Conservation (phyloP, 1,139 yeast species). For the Geotrichum aggregatum region DNA sequence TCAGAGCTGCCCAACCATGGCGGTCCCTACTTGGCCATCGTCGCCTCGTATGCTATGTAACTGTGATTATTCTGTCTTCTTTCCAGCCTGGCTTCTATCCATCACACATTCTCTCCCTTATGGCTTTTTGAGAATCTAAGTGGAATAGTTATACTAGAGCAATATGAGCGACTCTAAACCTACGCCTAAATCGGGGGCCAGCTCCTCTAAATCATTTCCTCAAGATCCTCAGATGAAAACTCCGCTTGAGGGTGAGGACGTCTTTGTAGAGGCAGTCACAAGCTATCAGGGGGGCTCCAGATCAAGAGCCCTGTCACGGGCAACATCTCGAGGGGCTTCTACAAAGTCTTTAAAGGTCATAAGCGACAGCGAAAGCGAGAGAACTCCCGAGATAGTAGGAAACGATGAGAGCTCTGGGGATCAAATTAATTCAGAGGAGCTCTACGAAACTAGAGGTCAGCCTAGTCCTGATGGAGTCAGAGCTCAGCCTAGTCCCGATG, state of each 20-base stretch:
- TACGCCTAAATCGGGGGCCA: slow-evolving; percentile 1
- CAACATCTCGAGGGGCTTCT: slow-evolving; percentile 10
- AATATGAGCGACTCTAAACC: neutral
- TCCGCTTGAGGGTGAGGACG: neutral
- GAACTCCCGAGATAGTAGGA: slow-evolving; percentile 4
- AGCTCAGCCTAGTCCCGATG: slow-evolving; percentile 1
- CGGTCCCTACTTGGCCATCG: neutral
- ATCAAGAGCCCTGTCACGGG: neutral
- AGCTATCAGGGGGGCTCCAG: neutral
- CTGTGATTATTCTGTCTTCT: too few species aligned
- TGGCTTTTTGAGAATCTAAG: neutral
- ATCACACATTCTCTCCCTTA: too few species aligned
- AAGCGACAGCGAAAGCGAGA: slow-evolving; percentile 11
- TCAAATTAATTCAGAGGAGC: neutral
- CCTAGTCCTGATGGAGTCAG: slow-evolving; percentile 5
- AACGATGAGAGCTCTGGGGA: slow-evolving; percentile 12
- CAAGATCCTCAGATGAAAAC: neutral
- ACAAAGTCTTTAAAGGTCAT: slow-evolving; percentile 17
- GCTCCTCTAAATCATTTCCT: neutral
- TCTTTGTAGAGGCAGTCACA: neutral
- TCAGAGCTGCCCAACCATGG: neutral
- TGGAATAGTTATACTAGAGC: neutral
- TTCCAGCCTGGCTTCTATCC: too few species aligned
- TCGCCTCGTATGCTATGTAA: neutral
- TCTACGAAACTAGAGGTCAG: slow-evolving; percentile 4